Base-by-base conservation (phyloP, 2,329 filamentous ascomycete genomes). In the Pseudopithomyces maydicus region DNA sequence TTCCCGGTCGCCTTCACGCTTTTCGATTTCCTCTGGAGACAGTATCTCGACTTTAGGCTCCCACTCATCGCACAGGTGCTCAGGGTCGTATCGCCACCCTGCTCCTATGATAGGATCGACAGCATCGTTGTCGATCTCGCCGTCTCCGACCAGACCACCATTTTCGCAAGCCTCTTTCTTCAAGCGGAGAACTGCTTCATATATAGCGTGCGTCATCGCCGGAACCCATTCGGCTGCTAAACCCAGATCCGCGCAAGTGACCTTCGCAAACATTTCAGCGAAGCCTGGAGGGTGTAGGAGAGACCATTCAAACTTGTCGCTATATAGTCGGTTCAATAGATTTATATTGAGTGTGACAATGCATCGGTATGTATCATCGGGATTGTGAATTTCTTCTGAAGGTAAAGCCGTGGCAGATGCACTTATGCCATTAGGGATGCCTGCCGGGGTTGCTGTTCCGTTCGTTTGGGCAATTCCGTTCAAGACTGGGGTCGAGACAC, bases 231-330 rank as follows among this genome's bases (percentile, higher is more conserved):
- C 95, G 44, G 92, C 92, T 6, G 88, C 84, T 52, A 99, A 81
- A 6, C 94, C 94, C 8, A 99, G 81, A 73, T 99, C 95, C 26
- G 92, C 90, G 73, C 95, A 98, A 0, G 95, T 98, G 63, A 92
- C 87, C 72, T 91, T 92, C 33, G 95, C 93, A 74, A 98, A 98
- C 12, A 89, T 87, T 75, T 99, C 94, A 0, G 95, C 92, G 41
- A 94, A 92, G 20, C 94, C 94, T 1, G 92, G 90, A 2, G 93
- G 92, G 69, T 98, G 93, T 17, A 97, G 82, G 19, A 99, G 81
- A 5, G 94, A 98, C 94, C 94, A 98, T 74, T 98, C 94, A 63
- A 99, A 98, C 71, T 93, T 97, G 81, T 99, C 95, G 3, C 91
- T 96, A 76, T 97, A 98, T 12, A 98, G 84, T 66, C 90, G 88